Base-by-base conservation (phyloP, 257 asterid genomes). In the Knoxia roxburghii region DNA sequence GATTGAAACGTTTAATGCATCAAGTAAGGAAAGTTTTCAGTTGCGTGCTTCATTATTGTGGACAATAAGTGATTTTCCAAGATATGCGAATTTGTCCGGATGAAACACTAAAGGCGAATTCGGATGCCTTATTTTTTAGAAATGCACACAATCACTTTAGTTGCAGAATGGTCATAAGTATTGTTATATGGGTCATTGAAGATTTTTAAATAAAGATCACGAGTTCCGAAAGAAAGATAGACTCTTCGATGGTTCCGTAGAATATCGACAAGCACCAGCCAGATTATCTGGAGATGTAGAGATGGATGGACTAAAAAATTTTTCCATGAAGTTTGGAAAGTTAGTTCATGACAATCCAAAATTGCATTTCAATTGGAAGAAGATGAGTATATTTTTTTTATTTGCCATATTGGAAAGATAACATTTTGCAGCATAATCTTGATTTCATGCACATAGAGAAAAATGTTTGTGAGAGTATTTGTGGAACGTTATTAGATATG, bases 211-310 rank as follows among this genome's bases (percentile, higher is more conserved):
- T 27, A 24, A 4, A 7, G 29, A 26, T 4, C 40, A 7, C 14
- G 8, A 30, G 27, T 57, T 57, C 30, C 18, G 7, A 17, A 30
- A 57, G 39, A 30, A 32, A 10, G 17, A 2, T 0, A 6, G 1
- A 57, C n/a, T 6, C 1, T 27, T 57, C n/a, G n/a, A n/a, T n/a
- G n/a, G n/a, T n/a, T n/a, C n/a, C n/a, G n/a, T n/a, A n/a, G n/a
- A 2, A 3, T 4, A 7, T 0, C 14, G 3, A 3, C 0, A n/a
- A n/a, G 0, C 17, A 1, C 3, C n/a, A n/a, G n/a, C n/a, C n/a
- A n/a, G n/a, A n/a, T n/a, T n/a, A n/a, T n/a, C n/a, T n/a, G n/a
- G n/a, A n/a, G n/a, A n/a, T n/a, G n/a, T n/a, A n/a, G n/a, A n/a
- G n/a, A n/a, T n/a, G n/a, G n/a, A n/a, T n/a, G n/a, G n/a, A n/a